phyloP scores from a whole-genome alignment of 768 basidiomycete species.

The Rhizopogon salebrosus region DNA sequence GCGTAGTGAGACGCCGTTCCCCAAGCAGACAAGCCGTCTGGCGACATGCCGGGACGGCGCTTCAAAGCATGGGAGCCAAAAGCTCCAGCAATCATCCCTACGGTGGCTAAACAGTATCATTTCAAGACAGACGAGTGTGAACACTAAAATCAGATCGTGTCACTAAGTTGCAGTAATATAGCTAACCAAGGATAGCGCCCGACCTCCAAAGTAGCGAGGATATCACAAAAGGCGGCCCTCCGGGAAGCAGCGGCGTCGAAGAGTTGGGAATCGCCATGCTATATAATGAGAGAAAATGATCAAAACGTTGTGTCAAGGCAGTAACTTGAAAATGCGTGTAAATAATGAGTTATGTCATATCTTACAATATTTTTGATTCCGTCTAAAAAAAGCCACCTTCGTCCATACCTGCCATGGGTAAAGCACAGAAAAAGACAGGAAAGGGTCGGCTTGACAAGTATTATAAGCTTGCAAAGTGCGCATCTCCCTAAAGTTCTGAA shows the following conservation, averaged over 20 bases:
- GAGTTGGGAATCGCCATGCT: constrained; percentile 16
- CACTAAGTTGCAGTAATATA: background rate
- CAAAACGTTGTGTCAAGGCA: too few relatives aligned
- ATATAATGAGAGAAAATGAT: too few relatives aligned
- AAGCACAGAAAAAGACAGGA: constrained; percentile 91
- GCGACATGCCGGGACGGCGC: constrained; percentile 38
- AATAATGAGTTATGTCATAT: background rate
- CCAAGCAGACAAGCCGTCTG: constrained; percentile 56
- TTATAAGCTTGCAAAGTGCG: constrained; percentile 89
- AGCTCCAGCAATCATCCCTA: constrained; percentile 57
- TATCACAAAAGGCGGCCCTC: constrained; percentile 5
- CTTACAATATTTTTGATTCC: too few relatives aligned
- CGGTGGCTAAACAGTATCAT: constrained; percentile 25
- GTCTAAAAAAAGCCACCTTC: background rate
- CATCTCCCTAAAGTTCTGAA: constrained; percentile 1
- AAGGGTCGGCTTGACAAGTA: constrained; percentile 96
- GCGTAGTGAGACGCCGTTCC: constrained; percentile 58
- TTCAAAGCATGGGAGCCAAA: constrained; percentile 66
- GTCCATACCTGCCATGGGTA: constrained; percentile 46
- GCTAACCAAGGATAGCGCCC: constrained; percentile 37
- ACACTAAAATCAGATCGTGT: background rate
- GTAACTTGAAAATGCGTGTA: too few relatives aligned
- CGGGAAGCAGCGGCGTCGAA: constrained; percentile 25
- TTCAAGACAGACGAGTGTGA: background rate
- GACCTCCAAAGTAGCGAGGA: constrained; percentile 35